These are phyloP conservation scores for Phaseolus coccineus DNA, from an alignment of 331 rosid genomes.

Conservation along the genomic window DNA sequence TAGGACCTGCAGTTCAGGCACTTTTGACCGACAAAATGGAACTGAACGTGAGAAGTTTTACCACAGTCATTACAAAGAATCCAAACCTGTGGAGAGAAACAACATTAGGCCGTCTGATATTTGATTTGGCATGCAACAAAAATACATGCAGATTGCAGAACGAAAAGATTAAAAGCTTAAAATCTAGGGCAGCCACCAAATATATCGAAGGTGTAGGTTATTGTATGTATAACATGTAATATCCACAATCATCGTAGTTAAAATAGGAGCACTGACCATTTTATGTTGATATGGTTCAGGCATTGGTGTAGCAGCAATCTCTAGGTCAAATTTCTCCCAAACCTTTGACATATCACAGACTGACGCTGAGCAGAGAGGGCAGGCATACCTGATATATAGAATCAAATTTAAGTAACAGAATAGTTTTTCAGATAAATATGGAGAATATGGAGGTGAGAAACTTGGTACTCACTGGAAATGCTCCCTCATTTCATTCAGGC, in stretches of 20 bases:
- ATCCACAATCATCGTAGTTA: neutral
- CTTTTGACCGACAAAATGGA: slow-evolving; percentile 77
- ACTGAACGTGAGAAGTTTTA: slow-evolving; percentile 64
- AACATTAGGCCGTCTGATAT: slow-evolving; percentile 9
- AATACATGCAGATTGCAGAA: neutral
- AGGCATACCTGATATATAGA: slow-evolving; percentile 58
- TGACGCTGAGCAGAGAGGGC: slow-evolving; percentile 91
- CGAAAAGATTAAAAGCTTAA: too few relatives aligned
- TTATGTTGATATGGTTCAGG: slow-evolving; percentile 68
- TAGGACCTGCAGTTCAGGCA: slow-evolving; percentile 82
- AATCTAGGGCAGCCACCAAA: too few relatives aligned
- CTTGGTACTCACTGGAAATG: slow-evolving; percentile 72
- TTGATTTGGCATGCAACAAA: neutral
- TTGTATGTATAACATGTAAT: neutral
- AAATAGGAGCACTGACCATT: slow-evolving; percentile 53
- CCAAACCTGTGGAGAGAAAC: slow-evolving; percentile 47
- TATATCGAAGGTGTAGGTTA: too few relatives aligned
- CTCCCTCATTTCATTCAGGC: slow-evolving; percentile 85
- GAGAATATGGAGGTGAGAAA: neutral
- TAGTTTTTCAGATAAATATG: neutral
- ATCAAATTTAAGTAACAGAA: neutral
- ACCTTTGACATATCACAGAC: slow-evolving; percentile 86
- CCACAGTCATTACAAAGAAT: slow-evolving; percentile 90
- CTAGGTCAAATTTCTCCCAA: slow-evolving; percentile 85
- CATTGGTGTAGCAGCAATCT: slow-evolving; percentile 80